Evolutionary conservation across 306 rosid genomes (phyloP), one percentile per base, ranked within the genome.

Genomic region (Canavalia ensiformis): DNA sequence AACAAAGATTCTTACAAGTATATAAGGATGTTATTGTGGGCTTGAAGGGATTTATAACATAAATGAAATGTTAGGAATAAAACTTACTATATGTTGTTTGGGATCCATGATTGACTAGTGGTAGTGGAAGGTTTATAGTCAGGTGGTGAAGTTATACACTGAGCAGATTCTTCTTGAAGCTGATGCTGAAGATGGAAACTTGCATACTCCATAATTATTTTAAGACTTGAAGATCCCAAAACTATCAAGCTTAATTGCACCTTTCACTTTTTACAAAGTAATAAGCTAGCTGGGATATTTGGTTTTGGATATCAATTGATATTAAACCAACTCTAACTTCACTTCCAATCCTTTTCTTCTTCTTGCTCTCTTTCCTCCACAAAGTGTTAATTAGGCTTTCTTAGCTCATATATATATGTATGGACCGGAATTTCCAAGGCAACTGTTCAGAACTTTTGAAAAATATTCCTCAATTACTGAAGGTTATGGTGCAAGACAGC

Each of bases 171-270:
- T 54, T 78, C 75, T 81, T 72, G 84, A 37, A 73, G 79, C 59
- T 81, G 79, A 81, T 81, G 84, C 74, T 73, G 84, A 34, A 73
- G 68, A 66, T 54, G 68, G 52, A 81, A 74, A 59, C 79, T 55
- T 1, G 69, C 33, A 81, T 46, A 65, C 70, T 81, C 84, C 84
- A 81, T 81, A 65, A 8, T 12, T 46, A 5, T 11, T 52, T 44
- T 33, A 65, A 52, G 37, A 1, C 76, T 33, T 44, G 68, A 74
- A 74, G 70, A 74, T 65, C 76, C 85, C 70, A 30, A 52, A 69
- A 63, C 13, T 18, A 66, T 42, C 25, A 45, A 68, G 25, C 55
- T 68, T 45, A 25, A 28, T 44, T 45, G 39, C 2, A 5, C 9
- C 73, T 68, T 44, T 44, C 37, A 68, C 73, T 68, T 68, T 68